Conservation (phyloP, 768 basidiomycete species). For the Trametes punicea region DNA sequence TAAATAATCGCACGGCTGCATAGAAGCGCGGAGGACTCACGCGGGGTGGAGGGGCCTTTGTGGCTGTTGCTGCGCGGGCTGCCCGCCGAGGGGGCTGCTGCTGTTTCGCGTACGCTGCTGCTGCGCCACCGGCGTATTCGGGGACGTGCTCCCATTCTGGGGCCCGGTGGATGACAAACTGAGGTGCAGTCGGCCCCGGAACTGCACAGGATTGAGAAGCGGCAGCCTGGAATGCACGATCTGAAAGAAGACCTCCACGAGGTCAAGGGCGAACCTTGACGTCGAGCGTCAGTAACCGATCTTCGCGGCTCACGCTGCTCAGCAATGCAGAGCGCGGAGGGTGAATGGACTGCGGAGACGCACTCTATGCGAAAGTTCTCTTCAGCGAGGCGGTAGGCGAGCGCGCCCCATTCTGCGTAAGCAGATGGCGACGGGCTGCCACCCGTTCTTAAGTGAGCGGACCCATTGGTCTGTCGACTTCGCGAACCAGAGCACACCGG, state of each 20-base stretch:
- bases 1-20: not conserved
- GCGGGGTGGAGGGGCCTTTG: conserved; percentile 28
- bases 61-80: conserved; percentile 12
- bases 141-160: conserved; percentile 20
- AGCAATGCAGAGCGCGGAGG: not conserved
- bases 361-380: conserved; percentile 81
- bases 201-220: conserved; percentile 78
- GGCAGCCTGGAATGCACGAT: conserved; percentile 87
- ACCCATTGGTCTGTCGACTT: conserved; percentile 14
- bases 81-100: conserved; percentile 15
- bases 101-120: conserved; percentile 16
- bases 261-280: conserved; percentile 82
- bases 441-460: conserved; percentile 2
- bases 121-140: conserved; percentile 19
- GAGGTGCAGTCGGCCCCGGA: conserved; percentile 64
- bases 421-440: conserved; percentile 32
- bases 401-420: conserved; percentile 72
- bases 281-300: conserved; percentile 18
- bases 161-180: conserved; percentile 26
- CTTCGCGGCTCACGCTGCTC: conserved; percentile 9
- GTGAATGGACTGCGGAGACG: conserved; percentile 35
- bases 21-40: conserved; percentile 17
- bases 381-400: conserved; percentile 67
- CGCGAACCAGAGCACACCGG: conserved; percentile 3
- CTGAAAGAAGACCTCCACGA: conserved; percentile 94